Conservation (phyloP, 2,329 filamentous ascomycete species). For the Scytalidium sp. region DNA sequence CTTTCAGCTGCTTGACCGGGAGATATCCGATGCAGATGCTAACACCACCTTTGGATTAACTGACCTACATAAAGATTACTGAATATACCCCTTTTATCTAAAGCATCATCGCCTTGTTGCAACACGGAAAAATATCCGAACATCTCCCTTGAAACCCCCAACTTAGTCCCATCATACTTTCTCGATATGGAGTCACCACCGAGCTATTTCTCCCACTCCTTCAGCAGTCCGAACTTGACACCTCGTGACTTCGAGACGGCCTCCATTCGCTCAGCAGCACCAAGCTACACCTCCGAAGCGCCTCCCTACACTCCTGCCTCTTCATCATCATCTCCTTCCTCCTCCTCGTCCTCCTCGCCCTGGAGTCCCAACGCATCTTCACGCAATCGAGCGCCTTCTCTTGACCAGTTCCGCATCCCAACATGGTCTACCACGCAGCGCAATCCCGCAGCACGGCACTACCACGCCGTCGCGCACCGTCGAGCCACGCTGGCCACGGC, state of each 20-base stretch:
- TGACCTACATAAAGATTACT: neutral
- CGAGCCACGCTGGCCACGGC: conserved; percentile 48
- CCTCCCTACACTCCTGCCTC: conserved; percentile 60
- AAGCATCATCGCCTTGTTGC: no score
- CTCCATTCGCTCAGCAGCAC: conserved; percentile 65
- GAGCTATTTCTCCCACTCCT: conserved; percentile 1
- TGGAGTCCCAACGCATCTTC: conserved; percentile 23
- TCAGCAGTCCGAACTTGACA: neutral
- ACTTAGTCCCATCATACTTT: no score
- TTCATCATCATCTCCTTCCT: conserved; percentile 10
- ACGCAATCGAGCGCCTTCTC: conserved; percentile 34
- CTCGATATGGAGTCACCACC: neutral
- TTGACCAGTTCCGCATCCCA: conserved; percentile 54
- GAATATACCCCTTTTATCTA: no score
- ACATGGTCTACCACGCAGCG: conserved; percentile 55
- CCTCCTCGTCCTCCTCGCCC: conserved; percentile 48
- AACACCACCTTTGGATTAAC: no score
- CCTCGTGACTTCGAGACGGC: conserved; percentile 59
- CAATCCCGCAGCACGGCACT: conserved; percentile 56
- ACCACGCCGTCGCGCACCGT: conserved; percentile 61
- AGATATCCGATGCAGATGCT: neutral
- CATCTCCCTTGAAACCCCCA: no score
- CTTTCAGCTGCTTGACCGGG: neutral
- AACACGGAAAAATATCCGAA: neutral
- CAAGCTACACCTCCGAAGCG: conserved; percentile 65